phyloP scores from a whole-genome alignment of 441 rosid genomes.

The Mallotus japonicus region DNA sequence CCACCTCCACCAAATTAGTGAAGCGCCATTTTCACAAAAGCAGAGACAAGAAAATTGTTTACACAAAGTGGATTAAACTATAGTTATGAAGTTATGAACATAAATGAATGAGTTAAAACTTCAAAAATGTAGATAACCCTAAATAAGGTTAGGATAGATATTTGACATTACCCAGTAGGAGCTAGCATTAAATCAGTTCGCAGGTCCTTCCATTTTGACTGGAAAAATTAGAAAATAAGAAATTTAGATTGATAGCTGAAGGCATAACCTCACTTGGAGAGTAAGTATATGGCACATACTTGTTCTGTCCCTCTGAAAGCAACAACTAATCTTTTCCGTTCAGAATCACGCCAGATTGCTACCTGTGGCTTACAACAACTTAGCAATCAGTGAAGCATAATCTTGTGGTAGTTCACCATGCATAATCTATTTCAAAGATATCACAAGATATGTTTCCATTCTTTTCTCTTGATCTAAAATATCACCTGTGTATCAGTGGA shows the following conservation, averaged over 20 bases:
- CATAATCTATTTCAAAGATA: constrained; percentile 12
- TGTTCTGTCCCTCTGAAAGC: constrained; percentile 99
- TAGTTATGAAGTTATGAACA: too few species aligned
- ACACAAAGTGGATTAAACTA: too few species aligned
- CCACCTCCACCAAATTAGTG: constrained; percentile 1
- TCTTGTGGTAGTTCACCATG: constrained; percentile 1
- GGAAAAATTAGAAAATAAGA: constrained; percentile 30
- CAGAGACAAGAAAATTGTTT: neutral
- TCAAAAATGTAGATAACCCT: neutral
- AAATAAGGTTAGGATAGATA: constrained; percentile 9
- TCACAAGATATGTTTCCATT: neutral
- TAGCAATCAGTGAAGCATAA: constrained; percentile 21
- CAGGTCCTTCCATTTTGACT: constrained; percentile 94
- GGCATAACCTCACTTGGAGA: constrained; percentile 16
- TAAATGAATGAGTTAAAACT: neutral
- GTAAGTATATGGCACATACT: constrained; percentile 45
- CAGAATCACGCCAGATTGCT: constrained; percentile 95
- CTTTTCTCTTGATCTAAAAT: constrained; percentile 20
- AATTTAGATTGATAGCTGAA: constrained; percentile 8
- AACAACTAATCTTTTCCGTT: constrained; percentile 72
- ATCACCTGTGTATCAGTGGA: constrained; percentile 88
- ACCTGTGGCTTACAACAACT: constrained; percentile 48
- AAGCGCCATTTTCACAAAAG: neutral
- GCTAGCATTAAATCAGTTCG: constrained; percentile 84
- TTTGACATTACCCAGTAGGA: constrained; percentile 74